phyloP scores from a whole-genome alignment of 2,329 filamentous ascomycete species.

The Aspergillus cejpii region DNA sequence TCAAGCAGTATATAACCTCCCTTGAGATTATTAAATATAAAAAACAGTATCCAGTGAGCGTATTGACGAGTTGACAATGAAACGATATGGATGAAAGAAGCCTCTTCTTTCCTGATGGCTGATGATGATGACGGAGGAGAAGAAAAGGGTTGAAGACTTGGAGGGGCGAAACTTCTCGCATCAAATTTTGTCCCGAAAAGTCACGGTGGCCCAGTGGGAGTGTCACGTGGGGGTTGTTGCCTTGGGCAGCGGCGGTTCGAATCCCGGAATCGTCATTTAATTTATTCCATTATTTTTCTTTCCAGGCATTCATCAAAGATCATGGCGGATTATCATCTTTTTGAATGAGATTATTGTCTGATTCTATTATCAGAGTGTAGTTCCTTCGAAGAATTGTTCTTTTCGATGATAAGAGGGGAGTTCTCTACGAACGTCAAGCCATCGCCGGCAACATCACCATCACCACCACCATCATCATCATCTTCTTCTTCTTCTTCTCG shows the following conservation, averaged over 20 bases:
- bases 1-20: too few relatives aligned
- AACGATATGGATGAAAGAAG: background rate
- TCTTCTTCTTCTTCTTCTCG: too few relatives aligned
- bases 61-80: background rate
- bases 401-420: too few relatives aligned
- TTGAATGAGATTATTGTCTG: background rate
- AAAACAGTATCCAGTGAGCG: background rate
- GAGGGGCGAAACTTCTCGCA: background rate
- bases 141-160: constrained; percentile 1
- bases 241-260: constrained; percentile 11
- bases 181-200: constrained; percentile 3
- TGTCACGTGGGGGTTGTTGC: constrained; percentile 8
- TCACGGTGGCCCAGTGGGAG: constrained; percentile 13
- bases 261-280: background rate
- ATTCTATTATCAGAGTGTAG: background rate
- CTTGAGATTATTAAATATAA: background rate
- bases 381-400: too few relatives aligned
- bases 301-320: constrained; percentile 3
- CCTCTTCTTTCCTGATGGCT: background rate
- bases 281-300: background rate
- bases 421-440: too few relatives aligned
- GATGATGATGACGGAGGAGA: background rate
- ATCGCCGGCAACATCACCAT: too few relatives aligned
- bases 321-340: background rate
- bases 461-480: too few relatives aligned